phyloP scores from a whole-genome alignment of 768 basidiomycete genomes.

The Lenzites betulinus region DNA sequence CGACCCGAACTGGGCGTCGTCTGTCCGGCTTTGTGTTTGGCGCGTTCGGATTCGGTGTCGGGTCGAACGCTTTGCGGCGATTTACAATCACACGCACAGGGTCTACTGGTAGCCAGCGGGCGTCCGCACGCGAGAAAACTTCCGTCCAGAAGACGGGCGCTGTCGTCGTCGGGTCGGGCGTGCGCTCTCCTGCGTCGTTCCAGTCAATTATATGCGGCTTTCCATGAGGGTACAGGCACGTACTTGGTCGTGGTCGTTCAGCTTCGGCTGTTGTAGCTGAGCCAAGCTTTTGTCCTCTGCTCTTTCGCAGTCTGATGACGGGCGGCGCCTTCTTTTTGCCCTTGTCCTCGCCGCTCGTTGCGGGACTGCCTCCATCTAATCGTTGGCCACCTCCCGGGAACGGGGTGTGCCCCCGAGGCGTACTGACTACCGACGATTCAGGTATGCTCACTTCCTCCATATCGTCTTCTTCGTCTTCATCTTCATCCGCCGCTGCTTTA shows the following conservation, averaged over 20 bases:
- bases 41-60: conserved; percentile 42
- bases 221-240: not conserved
- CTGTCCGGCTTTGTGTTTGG: conserved; percentile 16
- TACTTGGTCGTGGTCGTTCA: conserved; percentile 19
- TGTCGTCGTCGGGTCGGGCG: conserved; percentile 57
- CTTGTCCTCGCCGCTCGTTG: conserved; percentile 42
- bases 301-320: conserved; percentile 59
- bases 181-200: conserved; percentile 24
- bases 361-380: conserved; percentile 39
- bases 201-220: not conserved
- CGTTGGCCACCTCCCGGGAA: conserved; percentile 45
- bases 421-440: conserved; percentile 4
- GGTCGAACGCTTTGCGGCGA: conserved; percentile 80
- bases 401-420: conserved; percentile 26
- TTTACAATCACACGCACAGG: conserved; percentile 81
- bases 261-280: conserved; percentile 12
- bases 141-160: conserved; percentile 97
- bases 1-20: conserved; percentile 36
- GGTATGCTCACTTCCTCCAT: conserved; percentile 40
- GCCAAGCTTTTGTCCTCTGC: conserved; percentile 47
- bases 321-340: conserved; percentile 59
- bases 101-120: conserved; percentile 91
- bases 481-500: not conserved
- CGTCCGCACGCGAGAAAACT: conserved; percentile 91
- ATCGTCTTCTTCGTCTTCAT: conserved; percentile 23